These are phyloP conservation scores for Vachellia collinsii DNA, from an alignment of 306 rosid genomes.

Conservation along the genomic window DNA sequence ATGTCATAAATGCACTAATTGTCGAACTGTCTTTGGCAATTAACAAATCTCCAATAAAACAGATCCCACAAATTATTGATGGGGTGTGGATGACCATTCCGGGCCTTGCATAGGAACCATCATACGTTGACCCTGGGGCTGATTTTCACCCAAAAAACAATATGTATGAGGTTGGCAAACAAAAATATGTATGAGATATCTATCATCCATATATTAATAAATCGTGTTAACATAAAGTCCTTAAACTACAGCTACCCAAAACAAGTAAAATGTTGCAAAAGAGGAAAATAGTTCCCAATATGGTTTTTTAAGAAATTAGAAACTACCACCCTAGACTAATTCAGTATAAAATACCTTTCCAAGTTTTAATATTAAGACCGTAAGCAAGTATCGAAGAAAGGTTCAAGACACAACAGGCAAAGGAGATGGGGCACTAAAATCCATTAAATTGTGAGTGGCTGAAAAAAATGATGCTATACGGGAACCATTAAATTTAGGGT, in stretches of 20 bases:
- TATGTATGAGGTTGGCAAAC: neutral
- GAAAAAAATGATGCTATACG: neutral
- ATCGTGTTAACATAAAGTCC: conserved; percentile 22
- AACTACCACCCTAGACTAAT: neutral
- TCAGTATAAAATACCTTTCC: neutral
- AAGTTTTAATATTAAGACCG: neutral
- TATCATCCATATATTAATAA: neutral
- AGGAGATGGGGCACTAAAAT: neutral
- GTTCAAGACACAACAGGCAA: neutral
- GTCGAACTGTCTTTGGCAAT: conserved; percentile 30
- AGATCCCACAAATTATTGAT: conserved; percentile 34
- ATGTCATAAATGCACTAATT: conserved; percentile 42
- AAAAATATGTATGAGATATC: neutral
- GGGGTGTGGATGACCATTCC: conserved; percentile 51
- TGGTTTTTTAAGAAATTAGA: neutral
- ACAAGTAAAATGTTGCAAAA: neutral
- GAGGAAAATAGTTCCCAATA: neutral
- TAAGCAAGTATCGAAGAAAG: neutral
- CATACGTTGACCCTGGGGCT: conserved; percentile 74
- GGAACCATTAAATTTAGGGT: neutral
- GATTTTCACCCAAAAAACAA: conserved; percentile 6
- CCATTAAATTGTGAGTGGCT: neutral
- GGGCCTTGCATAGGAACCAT: conserved; percentile 90
- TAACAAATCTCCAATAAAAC: conserved; percentile 43
- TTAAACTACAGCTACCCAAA: conserved; percentile 23